phyloP scores from a whole-genome alignment of 306 rosid species.

The Phaseolus lunatus region DNA sequence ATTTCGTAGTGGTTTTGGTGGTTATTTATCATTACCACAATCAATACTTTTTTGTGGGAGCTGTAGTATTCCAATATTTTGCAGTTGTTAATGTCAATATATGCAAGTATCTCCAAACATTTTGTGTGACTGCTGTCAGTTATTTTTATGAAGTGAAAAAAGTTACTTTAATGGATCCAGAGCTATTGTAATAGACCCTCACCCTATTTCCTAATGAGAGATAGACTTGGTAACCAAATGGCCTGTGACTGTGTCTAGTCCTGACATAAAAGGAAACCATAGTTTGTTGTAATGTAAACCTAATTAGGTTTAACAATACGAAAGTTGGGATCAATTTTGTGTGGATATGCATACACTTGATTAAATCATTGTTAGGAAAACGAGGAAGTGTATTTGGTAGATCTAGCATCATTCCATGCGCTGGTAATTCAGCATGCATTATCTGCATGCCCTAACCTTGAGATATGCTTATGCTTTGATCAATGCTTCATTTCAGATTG shows the following conservation, averaged over 20 bases:
- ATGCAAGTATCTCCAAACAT: not conserved
- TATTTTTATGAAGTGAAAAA: constrained; percentile 19
- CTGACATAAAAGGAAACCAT: constrained; percentile 21
- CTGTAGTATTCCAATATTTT: constrained; percentile 3
- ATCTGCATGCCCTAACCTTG: constrained; percentile 19
- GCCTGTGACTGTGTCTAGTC: constrained; percentile 34
- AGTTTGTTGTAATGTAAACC: not conserved
- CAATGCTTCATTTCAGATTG: constrained; percentile 65
- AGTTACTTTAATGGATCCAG: constrained; percentile 15
- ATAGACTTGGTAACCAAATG: constrained; percentile 9
- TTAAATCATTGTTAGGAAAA: constrained; percentile 34
- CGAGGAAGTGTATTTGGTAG: constrained; percentile 20
- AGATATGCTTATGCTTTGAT: constrained; percentile 35
- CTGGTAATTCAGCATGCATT: constrained; percentile 31
- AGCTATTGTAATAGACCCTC: constrained; percentile 20
- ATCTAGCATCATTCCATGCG: constrained; percentile 20
- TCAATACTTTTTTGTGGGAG: not conserved
- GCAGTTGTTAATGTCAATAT: constrained; percentile 12
- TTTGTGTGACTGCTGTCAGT: constrained; percentile 24
- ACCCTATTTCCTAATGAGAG: constrained; percentile 2
- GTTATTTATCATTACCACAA: constrained; percentile 28
- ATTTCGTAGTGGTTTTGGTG: not conserved
- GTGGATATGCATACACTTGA: constrained; percentile 9
- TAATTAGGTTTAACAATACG: constrained; percentile 6
- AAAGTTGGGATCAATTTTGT: constrained; percentile 8